Percentiles rank a stretch among this genome's conserved stretches.
These are phyloP conservation scores for Talaromyces sp. DNA, from an alignment of 2,329 filamentous ascomycete genomes.

Conservation along the genomic window DNA sequence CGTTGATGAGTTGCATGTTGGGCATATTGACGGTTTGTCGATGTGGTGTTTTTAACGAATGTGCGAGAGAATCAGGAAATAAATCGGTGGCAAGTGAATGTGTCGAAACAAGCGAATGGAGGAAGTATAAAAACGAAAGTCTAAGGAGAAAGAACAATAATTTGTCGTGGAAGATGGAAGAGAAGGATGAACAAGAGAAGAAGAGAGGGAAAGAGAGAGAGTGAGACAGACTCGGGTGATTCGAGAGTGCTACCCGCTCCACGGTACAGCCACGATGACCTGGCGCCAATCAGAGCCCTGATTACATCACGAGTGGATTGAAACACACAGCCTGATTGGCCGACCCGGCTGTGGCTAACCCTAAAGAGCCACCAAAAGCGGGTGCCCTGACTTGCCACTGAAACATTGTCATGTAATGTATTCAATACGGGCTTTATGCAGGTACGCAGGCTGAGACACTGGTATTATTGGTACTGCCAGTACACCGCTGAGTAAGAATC, in stretches of 20 bases:
- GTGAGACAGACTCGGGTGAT: background rate
- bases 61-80: slow-evolving; percentile 12
- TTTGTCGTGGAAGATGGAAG: background rate
- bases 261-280: background rate
- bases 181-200: background rate
- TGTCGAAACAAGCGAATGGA: slow-evolving; percentile 8
- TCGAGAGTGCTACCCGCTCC: background rate
- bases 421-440: background rate
- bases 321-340: background rate
- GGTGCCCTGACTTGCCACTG: background rate
- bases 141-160: background rate
- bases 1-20: slow-evolving; percentile 30
- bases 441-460: background rate
- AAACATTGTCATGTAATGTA: background rate
- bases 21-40: slow-evolving; percentile 7
- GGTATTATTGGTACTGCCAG: background rate
- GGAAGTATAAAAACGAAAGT: slow-evolving; percentile 3
- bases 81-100: slow-evolving; percentile 10
- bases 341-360: background rate
- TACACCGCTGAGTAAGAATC: background rate
- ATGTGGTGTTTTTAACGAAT: background rate
- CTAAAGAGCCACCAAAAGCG: slow-evolving; percentile 2
- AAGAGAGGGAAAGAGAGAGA: background rate
- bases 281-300: background rate
- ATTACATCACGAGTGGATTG: background rate